Evolutionary conservation across 768 basidiomycete species (phyloP), one percentile per base, ranked within the genome.

Genomic region (Rhizopogon vesiculosus): DNA sequence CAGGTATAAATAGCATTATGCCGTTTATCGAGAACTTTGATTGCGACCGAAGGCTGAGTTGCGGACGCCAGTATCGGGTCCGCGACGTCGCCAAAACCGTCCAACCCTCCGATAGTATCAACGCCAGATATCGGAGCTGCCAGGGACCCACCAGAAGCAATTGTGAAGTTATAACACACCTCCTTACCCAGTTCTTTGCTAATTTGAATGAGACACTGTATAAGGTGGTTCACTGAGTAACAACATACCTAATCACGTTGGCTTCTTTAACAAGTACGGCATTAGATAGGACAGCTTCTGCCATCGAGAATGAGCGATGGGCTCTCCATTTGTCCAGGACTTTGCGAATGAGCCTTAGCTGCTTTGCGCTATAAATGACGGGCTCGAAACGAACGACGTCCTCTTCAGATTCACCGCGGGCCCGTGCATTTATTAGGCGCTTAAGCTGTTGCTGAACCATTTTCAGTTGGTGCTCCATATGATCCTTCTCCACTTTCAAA

Each of bases 241-340:
- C 7, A 3, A 42, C 79, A 44, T 59, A 87, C 89, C 91, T 93
- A 62, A 97, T 89, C 45, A 98, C 79, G 69, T 97, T 98, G 5
- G 93, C 96, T 72, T 99, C 97, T 71, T 97, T 95, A 41, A 98
- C 76, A 54, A 87, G 68, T 1, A 94, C 86, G 9, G 95, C 95
- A 66, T 82, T 87, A 6, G 88, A 86, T 51, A 98, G 74, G 22
- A 94, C 85, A 29, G 81, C 76, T 72, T 98, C 95, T 1, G 95
- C 92, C 91, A 98, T 96, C 0, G 87, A 89, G 67, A 97, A 94
- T 7, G 88, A 81, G 22, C 89, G 78, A 70, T 91, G 86, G 0
- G 84, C 79, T 60, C 91, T 80, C 96, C 96, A 99, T 61, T 81
- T 84, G 59, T 87, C 86, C 61, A 98, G 69, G 8, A 89, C 90